Conservation (phyloP, 192 early-diverging fungal species). For the Umbelopsis vinacea region DNA sequence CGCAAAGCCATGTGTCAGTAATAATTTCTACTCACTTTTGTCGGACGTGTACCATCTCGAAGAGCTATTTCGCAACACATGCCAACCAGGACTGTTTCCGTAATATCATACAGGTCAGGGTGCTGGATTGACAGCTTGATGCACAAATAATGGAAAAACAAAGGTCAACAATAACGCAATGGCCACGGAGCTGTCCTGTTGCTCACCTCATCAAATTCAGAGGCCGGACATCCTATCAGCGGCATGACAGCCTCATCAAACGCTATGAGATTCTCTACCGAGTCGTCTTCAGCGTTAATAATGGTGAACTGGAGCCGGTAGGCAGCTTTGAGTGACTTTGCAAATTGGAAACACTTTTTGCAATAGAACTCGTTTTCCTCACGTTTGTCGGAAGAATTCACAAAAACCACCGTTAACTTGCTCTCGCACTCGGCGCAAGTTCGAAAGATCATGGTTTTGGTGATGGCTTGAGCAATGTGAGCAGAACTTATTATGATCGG, state of each 20-base stretch:
- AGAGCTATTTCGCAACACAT: neutral
- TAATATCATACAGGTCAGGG: constrained; percentile 14
- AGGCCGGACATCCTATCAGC: constrained; percentile 18
- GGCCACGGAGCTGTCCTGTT: too few species aligned
- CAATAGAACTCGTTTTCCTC: constrained; percentile 16
- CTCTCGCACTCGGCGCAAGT: constrained; percentile 9
- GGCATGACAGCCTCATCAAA: constrained; percentile 13
- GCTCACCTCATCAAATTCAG: constrained; percentile 19
- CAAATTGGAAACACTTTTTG: neutral
- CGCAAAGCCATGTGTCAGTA: neutral
- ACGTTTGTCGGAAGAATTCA: neutral
- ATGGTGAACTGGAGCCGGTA: constrained; percentile 19
- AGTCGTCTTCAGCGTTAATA: neutral
- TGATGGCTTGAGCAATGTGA: neutral
- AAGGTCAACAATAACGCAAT: too few species aligned
- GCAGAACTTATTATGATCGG: neutral
- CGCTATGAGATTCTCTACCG: constrained; percentile 4
- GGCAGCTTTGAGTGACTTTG: neutral
- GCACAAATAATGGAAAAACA: neutral
- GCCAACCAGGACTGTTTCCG: neutral
- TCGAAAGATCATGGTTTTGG: constrained; percentile 10
- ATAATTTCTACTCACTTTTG: neutral
- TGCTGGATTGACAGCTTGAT: neutral
- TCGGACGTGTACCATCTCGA: neutral
- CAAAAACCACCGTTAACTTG: neutral